Base-by-base conservation (phyloP, 345 rosid species). In the Nasturtium officinale region DNA sequence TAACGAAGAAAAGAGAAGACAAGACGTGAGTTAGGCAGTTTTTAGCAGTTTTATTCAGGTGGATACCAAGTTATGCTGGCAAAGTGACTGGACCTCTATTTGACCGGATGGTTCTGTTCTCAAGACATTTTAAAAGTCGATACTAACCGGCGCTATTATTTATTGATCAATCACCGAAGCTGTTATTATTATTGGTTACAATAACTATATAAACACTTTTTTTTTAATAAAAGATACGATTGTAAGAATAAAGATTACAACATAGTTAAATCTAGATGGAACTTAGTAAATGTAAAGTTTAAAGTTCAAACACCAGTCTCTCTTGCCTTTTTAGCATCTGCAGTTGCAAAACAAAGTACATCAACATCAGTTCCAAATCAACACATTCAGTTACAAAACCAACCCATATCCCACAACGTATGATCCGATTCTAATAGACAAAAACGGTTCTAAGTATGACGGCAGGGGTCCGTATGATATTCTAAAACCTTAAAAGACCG, bases 251-350 rank as follows among this genome's bases (percentile, higher is more conserved):
- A 50, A 23, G 9, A 59, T 67, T 66, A 74, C 54, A 74, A 58
- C 29, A 66, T 66, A 17, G 5, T 9, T 13, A 3, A 20, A 43
- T 54, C 9, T n/a, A 18, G n/a, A 15, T 23, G 62, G 51, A 55
- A 66, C 59, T 38, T 58, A 2, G 38, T 33, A 30, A 40, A 51
- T 55, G 16, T 25, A n/a, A 47, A 53, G 38, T 33, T 56, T 25
- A 73, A 45, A 69, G 25, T 23, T 23, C 25, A 23, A 23, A 23
- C 57, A 45, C 71, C 71, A 23, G 50, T 64, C 59, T 65, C 71
- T 23, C 71, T 18, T 17, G 23, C 42, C 71, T 3, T 65, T 57
- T 46, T 29, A 30, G 77, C 51, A 64, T 66, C 78, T 74, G 72
- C 37, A 74, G 18, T 47, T 4, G 59, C 61, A 37, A 3, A 23